These are phyloP conservation scores for Corymbia citriodora DNA, from an alignment of 441 rosid species.

Conservation along the genomic window DNA sequence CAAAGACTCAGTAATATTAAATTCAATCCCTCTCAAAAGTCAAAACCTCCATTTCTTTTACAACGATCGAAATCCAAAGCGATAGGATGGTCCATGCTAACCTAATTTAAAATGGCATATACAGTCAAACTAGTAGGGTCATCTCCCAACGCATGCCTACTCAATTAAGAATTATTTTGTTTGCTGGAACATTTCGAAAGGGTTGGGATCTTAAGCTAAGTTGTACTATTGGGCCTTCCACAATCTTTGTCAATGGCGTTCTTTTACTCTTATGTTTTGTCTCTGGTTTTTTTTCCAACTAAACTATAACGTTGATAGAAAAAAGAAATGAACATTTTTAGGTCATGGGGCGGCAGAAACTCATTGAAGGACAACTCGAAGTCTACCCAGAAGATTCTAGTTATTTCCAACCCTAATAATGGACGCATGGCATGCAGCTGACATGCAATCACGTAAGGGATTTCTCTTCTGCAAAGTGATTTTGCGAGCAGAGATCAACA, in stretches of 20 bases:
- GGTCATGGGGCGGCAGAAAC: not conserved
- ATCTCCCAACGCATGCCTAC: not conserved
- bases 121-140: not conserved
- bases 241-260: not conserved
- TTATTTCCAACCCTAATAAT: not conserved
- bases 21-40: not conserved
- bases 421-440: not conserved
- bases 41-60: not conserved
- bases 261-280: not conserved
- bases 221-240: not conserved
- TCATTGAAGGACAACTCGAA: not conserved
- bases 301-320: not conserved
- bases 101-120: not conserved
- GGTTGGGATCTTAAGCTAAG: not conserved
- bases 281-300: not conserved
- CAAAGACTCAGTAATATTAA: not conserved
- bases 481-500: not conserved
- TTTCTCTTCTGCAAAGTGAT: not conserved
- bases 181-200: not conserved
- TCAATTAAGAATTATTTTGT: not conserved
- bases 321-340: not conserved
- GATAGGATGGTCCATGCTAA: not conserved
- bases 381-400: not conserved
- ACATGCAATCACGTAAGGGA: not conserved
- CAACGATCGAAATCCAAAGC: not conserved